phyloP scores from a whole-genome alignment of 2,329 filamentous ascomycete genomes.

The Aspergillus sp. region DNA sequence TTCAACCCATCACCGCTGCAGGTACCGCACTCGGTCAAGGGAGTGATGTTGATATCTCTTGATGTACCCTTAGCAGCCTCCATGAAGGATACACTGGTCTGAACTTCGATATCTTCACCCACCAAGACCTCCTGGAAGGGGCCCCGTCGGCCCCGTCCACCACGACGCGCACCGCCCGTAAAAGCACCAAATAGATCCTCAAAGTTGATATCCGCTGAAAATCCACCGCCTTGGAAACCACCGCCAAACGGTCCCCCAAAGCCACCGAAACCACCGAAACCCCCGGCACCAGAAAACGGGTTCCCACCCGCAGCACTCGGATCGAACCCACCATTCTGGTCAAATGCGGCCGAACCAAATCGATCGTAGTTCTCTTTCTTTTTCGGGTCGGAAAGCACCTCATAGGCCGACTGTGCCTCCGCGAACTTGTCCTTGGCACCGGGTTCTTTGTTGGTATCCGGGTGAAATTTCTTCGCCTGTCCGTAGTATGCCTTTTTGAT shows the following conservation, averaged over 20 bases:
- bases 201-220: constrained; percentile 81
- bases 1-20: constrained; percentile 82
- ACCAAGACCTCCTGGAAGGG: constrained; percentile 77
- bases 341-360: constrained; percentile 72
- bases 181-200: constrained; percentile 93
- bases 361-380: constrained; percentile 90
- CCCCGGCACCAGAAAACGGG: constrained; percentile 52
- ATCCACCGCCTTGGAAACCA: constrained; percentile 51
- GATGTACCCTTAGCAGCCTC: constrained; percentile 86
- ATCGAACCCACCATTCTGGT: constrained; percentile 65
- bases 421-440: constrained; percentile 90
- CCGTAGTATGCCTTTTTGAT: constrained; percentile 99
- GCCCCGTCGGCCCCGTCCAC: constrained; percentile 48
- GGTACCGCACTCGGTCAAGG: constrained; percentile 70
- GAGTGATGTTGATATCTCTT: constrained; percentile 82
- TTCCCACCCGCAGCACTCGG: constrained; percentile 51
- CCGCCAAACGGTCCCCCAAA: constrained; percentile 48
- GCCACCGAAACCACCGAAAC: constrained; percentile 52
- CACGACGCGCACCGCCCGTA: constrained; percentile 50
- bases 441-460: constrained; percentile 93
- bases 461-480: constrained; percentile 93
- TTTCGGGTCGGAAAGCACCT: constrained; percentile 82
- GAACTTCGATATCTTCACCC: constrained; percentile 94
- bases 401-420: constrained; percentile 89
- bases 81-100: constrained; percentile 88